phyloP scores from a whole-genome alignment of 2,329 filamentous ascomycete species.

The Ascochyta clinopodiicola region DNA sequence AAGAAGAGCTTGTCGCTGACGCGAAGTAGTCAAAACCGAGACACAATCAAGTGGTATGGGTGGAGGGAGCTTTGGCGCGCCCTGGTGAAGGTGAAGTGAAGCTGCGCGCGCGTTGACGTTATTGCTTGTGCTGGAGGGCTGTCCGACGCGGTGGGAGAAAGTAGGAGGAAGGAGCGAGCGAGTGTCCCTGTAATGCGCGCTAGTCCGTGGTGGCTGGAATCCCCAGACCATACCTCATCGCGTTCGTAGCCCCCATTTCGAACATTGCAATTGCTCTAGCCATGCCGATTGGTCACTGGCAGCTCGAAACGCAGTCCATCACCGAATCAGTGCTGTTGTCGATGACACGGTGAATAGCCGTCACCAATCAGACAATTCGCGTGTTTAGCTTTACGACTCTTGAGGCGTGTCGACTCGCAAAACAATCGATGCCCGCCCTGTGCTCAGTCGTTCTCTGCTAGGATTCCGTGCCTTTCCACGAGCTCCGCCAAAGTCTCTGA shows the following conservation, averaged over 20 bases:
- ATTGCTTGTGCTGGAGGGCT: constrained; percentile 8
- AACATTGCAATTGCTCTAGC: background rate
- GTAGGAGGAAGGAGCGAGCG: constrained; percentile 21
- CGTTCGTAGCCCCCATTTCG: constrained; percentile 4
- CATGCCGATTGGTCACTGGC: constrained; percentile 10
- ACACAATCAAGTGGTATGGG: constrained; percentile 15
- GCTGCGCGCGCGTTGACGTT: constrained; percentile 16
- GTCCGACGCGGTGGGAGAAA: constrained; percentile 9
- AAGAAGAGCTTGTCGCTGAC: constrained; percentile 8
- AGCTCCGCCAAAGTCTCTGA: background rate
- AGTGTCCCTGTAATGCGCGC: constrained; percentile 8
- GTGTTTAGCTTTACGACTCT: background rate
- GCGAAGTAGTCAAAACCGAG: constrained; percentile 1
- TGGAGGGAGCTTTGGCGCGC: constrained; percentile 6
- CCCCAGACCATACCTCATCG: constrained; percentile 13
- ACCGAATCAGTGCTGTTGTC: constrained; percentile 4
- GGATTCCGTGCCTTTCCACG: background rate
- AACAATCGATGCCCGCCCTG: constrained; percentile 4
- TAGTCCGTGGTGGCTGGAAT: constrained; percentile 3
- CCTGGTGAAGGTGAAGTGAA: constrained; percentile 8
- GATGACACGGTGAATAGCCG: constrained; percentile 5
- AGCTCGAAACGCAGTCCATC: background rate
- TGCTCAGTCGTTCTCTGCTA: constrained; percentile 1
- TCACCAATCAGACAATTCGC: constrained; percentile 8
- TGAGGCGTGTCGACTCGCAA: background rate